A percentile compares a stretch with the other conserved stretches of the same genome.
phyloP scores from a whole-genome alignment of 495 filamentous ascomycete species.

The Copromyces sp. region DNA sequence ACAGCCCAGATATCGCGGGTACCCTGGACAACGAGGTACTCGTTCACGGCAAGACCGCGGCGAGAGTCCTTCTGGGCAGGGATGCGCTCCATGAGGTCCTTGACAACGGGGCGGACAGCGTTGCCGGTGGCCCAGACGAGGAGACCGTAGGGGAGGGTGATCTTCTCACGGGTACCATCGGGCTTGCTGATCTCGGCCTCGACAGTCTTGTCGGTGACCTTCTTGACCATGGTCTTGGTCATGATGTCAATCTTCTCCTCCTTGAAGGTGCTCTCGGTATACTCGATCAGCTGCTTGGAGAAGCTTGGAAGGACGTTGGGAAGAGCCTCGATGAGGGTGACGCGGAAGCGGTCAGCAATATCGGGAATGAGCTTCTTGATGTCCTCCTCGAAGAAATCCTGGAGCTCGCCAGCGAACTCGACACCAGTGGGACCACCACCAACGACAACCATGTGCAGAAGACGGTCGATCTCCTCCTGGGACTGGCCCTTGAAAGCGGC shows the following conservation, averaged over 20 bases:
- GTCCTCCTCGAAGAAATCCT: slow-evolving; percentile 97
- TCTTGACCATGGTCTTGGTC: slow-evolving; percentile 99
- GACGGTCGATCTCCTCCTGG: slow-evolving; percentile 79
- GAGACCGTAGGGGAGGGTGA: slow-evolving; percentile 86
- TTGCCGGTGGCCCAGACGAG: slow-evolving; percentile 99
- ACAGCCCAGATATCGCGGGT: slow-evolving; percentile 85
- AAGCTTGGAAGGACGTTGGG: slow-evolving; percentile 98
- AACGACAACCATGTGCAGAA: slow-evolving; percentile 98
- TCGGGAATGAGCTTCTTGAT: slow-evolving; percentile 97
- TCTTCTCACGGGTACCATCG: slow-evolving; percentile 71
- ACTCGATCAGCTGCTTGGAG: slow-evolving; percentile 98
- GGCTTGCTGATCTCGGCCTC: slow-evolving; percentile 79
- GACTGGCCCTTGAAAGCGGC: slow-evolving; percentile 96
- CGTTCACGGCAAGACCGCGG: slow-evolving; percentile 90
- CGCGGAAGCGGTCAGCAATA: slow-evolving; percentile 85
- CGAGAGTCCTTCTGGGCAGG: slow-evolving; percentile 92
- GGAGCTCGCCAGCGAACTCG: slow-evolving; percentile 94
- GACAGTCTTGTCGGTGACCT: slow-evolving; percentile 88
- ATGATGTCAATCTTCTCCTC: slow-evolving; percentile 94
- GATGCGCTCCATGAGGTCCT: slow-evolving; percentile 83
- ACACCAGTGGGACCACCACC: slow-evolving; percentile 97
- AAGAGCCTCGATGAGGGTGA: slow-evolving; percentile 96
- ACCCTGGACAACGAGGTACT: slow-evolving; percentile 96
- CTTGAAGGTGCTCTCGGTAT: slow-evolving; percentile 97
- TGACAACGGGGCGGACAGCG: slow-evolving; percentile 76